Base-by-base conservation (phyloP, 2,329 filamentous ascomycete genomes). In the Penicillium nordicum region DNA sequence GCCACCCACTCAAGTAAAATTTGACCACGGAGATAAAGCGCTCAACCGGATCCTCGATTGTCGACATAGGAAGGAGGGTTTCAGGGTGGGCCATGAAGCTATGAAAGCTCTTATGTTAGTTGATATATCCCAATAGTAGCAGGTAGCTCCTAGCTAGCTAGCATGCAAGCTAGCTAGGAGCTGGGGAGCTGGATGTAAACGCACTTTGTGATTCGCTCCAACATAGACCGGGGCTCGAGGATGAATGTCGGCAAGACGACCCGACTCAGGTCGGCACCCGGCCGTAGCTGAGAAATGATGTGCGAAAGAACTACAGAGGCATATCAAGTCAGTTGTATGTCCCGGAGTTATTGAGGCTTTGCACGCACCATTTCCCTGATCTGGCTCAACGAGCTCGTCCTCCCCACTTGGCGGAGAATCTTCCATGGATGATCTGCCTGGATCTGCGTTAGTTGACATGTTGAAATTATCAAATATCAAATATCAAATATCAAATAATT, bases 11-110 rank as follows among this genome's bases (percentile, higher is more conserved):
- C 43, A 99, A 81, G 75, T 99, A 99, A 75, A 99, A 99, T 76
- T 95, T 97, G 71, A 97, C 90, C 48, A 99, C 94, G 14, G 92
- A 90, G 30, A 97, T 86, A 71, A 99, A 99, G 72, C 94, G 86
- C 69, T 93, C 81, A 55, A 91, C 80, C 1, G 94, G 93, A 69
- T 99, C 93, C 50, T 97, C 89, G 66, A 97, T 89, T 45, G 85
- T 79, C 43, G 93, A 84, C 74, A 97, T 94, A 34, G 89, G 88
- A 5, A 99, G 85, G 32, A 99, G 87, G 69, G 92, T 95, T 76
- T 99, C 94, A 40, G 94, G 94, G 72, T 99, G 94, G 67, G 93
- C 95, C 94, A 99, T 99, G 82, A 99, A 99, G 80, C 92, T 97
- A 72, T 57, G 51, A 41, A 16, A 25, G 46, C 40, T 42, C 32